A percentile compares a stretch with the other conserved stretches of the same genome.
Conservation (phyloP, 768 basidiomycete species). For the Lentinula detonsa region DNA sequence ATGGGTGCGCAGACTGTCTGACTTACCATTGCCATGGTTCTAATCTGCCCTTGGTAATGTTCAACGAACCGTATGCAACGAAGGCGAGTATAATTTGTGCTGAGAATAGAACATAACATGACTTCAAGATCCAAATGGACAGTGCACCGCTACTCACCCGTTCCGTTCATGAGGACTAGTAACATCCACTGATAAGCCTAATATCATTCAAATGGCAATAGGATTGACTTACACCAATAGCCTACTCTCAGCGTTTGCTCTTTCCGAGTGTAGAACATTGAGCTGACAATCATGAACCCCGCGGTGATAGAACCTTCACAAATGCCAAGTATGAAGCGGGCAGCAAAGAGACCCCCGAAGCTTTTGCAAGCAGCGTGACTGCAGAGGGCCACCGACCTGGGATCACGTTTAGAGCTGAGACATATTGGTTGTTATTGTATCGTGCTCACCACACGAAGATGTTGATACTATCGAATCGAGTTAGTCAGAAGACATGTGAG, state of each 20-base stretch:
- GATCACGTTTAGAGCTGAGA: not conserved
- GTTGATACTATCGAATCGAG: conserved; percentile 26
- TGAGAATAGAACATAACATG: conserved; percentile 13
- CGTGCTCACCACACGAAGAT: conserved; percentile 49
- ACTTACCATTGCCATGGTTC: conserved; percentile 52
- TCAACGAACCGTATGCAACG: conserved; percentile 49
- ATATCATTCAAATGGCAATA: not conserved
- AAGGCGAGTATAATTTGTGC: conserved; percentile 69
- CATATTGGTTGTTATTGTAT: not conserved
- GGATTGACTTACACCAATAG: conserved; percentile 62
- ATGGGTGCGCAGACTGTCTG: not conserved
- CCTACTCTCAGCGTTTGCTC: conserved; percentile 71
- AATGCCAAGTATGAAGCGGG: conserved; percentile 63
- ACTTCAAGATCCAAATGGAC: conserved; percentile 28
- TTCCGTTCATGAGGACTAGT: conserved; percentile 70
- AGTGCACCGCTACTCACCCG: conserved; percentile 25
- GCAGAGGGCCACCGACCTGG: conserved; percentile 42
- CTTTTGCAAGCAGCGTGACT: conserved; percentile 67
- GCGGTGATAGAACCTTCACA: conserved; percentile 72
- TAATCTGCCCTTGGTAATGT: conserved; percentile 35
- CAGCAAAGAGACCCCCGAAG: conserved; percentile 58
- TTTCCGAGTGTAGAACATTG: conserved; percentile 72
- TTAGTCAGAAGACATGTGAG: not conserved
- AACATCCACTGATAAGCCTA: not conserved
- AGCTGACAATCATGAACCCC: conserved; percentile 70